These are phyloP conservation scores for Aspergillus fijiensis DNA, from an alignment of 2,329 filamentous ascomycete genomes.

Conservation along the genomic window DNA sequence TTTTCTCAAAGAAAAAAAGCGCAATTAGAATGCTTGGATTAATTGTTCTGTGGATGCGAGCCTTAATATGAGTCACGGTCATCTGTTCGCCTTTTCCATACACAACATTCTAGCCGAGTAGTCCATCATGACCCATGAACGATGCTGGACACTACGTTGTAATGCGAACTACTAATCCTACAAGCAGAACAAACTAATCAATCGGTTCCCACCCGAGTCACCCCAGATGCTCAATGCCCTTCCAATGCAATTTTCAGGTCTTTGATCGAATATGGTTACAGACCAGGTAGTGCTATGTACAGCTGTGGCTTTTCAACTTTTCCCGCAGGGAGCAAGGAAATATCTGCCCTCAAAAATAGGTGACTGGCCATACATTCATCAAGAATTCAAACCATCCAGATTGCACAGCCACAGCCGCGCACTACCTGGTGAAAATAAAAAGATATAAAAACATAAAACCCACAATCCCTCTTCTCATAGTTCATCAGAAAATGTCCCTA, in stretches of 20 bases:
- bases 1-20: no score
- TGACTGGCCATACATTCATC: constrained; percentile 20
- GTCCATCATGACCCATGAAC: no score
- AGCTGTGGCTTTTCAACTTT: constrained; percentile 22
- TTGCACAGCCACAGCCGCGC: constrained; percentile 25
- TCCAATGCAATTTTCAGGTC: constrained; percentile 28
- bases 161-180: background rate
- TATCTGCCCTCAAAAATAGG: constrained; percentile 12
- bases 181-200: background rate
- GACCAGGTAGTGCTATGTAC: constrained; percentile 30
- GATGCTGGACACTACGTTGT: no score
- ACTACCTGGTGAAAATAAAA: constrained; percentile 27
- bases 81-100: no score
- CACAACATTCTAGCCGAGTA: no score
- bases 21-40: no score
- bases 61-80: no score
- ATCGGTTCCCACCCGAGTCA: background rate
- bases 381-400: constrained; percentile 16
- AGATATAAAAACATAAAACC: constrained; percentile 25
- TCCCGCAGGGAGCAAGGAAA: constrained; percentile 4
- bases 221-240: constrained; percentile 15
- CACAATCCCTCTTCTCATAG: constrained; percentile 31
- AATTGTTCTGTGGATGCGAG: no score
- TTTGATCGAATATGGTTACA: constrained; percentile 39
- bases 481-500: constrained; percentile 29